phyloP scores from a whole-genome alignment of 164 flowering plant species.

The Annona cherimola region DNA sequence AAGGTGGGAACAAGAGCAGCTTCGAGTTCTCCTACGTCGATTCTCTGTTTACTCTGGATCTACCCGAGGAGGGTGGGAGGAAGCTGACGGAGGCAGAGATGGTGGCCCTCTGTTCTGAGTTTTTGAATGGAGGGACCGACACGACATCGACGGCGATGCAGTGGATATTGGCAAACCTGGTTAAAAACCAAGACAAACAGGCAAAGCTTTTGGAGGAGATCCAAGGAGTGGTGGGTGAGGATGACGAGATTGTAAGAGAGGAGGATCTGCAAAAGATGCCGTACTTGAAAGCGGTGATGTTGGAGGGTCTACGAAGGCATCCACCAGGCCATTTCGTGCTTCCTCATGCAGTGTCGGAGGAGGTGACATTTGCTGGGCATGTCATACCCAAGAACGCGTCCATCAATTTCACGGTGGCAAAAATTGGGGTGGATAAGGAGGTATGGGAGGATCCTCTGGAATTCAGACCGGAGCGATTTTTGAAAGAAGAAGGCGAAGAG shows the following conservation, averaged over 20 bases:
- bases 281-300: slow-evolving; percentile 15
- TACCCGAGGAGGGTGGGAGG: slow-evolving; percentile 41
- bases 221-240: not conserved
- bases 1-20: slow-evolving; percentile 1
- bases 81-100: slow-evolving; percentile 29
- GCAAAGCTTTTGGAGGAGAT: slow-evolving; percentile 8
- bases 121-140: slow-evolving; percentile 33
- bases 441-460: slow-evolving; percentile 28
- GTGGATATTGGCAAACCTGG: slow-evolving; percentile 34
- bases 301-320: slow-evolving; percentile 14
- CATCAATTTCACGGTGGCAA: slow-evolving; percentile 32
- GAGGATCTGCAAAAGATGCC: slow-evolving; percentile 11
- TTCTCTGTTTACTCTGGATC: slow-evolving; percentile 16
- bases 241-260: slow-evolving; percentile 16
- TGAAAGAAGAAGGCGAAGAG: slow-evolving; percentile 12
- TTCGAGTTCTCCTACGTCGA: slow-evolving; percentile 22
- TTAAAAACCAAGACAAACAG: slow-evolving; percentile 19
- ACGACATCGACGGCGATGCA: slow-evolving; percentile 31
- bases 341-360: slow-evolving; percentile 30
- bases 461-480: slow-evolving; percentile 44
- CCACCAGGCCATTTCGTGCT: slow-evolving; percentile 16
- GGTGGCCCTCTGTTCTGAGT: slow-evolving; percentile 30
- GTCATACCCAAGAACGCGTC: slow-evolving; percentile 25
- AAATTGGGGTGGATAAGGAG: slow-evolving; percentile 26
- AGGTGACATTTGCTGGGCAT: slow-evolving; percentile 19